A percentile compares a stretch with the other conserved stretches of the same genome.
Conservation (phyloP, 1,284 basidiomycete genomes). For the Ceratobasidium theobromae region DNA sequence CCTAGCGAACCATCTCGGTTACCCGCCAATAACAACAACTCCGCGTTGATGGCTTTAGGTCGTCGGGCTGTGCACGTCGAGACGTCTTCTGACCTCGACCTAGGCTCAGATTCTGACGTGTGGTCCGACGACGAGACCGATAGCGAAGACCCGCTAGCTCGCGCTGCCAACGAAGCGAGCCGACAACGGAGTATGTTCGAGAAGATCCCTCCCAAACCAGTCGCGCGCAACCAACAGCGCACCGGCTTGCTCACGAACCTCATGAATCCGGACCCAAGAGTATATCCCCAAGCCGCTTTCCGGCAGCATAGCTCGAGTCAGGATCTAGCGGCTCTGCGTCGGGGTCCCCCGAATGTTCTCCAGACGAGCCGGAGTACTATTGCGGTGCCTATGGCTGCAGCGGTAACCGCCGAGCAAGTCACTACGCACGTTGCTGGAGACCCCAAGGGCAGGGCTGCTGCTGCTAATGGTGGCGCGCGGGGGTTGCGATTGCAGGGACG, state of each 20-base stretch:
- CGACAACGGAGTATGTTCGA: constrained; percentile 74
- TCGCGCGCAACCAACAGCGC: constrained; percentile 48
- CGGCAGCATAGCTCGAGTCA: constrained; percentile 36
- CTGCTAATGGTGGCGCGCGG: background rate
- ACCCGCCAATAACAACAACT: constrained; percentile 15
- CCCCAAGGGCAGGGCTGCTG: constrained; percentile 32
- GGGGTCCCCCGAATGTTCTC: constrained; percentile 42
- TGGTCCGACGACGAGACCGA: constrained; percentile 41
- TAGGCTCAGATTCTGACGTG: constrained; percentile 53
- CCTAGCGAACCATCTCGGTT: background rate
- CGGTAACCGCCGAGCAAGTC: constrained; percentile 52
- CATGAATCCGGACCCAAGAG: constrained; percentile 65
- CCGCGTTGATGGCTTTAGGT: constrained; percentile 21
- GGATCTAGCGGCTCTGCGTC: constrained; percentile 31
- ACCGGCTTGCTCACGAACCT: constrained; percentile 64
- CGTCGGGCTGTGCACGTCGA: constrained; percentile 29
- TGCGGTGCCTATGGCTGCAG: constrained; percentile 63
- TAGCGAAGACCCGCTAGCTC: constrained; percentile 37
- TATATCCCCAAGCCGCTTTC: constrained; percentile 30
- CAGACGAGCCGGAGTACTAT: constrained; percentile 64
- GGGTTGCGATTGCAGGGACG: constrained; percentile 54
- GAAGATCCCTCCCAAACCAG: constrained; percentile 68
- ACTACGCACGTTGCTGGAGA: constrained; percentile 39
- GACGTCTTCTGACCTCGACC: constrained; percentile 41
- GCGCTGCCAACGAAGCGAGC: constrained; percentile 61